Evolutionary conservation across 2,329 filamentous ascomycete species (phyloP), one percentile per base, ranked within the genome.

Genomic region (Pseudomassariella vexata): DNA sequence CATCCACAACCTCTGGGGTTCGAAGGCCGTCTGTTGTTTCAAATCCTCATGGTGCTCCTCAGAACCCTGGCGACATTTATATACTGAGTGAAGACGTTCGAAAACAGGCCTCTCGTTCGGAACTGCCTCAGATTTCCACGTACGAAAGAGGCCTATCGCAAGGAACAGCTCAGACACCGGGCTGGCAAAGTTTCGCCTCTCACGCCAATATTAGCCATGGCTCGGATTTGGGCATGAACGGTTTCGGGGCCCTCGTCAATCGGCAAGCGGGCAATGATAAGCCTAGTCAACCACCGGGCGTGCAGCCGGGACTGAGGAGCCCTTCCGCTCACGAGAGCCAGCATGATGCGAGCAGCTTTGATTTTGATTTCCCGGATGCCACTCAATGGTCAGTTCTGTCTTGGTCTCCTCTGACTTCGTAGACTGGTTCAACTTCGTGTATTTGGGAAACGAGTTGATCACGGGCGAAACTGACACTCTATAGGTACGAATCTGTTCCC

Each of bases 51-150:
- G 53, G 53, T 19, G 50, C 52, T 16, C 52, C 52, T 6, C 52
- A 55, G 37, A 52, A 56, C 22, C 52, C 52, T 6, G 39, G 51
- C 9, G 53, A 56, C 21, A 54, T 56, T 27, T 56, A 56, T 30
- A 46, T 50, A 9, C 47, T 47, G 29, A 55, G 51, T 24, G 48
- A 55, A 22, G 49, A 54, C 18, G 45, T 56, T 19, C 43, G 52
- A 24, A 52, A 44, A 36, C 44, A 43, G 10, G 31, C 31, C n/a
- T 47, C 46, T 18, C 39, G 48, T 9, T 32, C 38, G 9, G 22
- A 42, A 15, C 41, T 42, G 22, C 42, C 36, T 14, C 45, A 39
- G 15, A 36, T 35, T 5, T 37, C 37, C 15, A 34, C 27, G 19
- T 46, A 45, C 27, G n/a, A n/a, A 39, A 39, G 28, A 27, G 5